Percentiles rank a stretch among this genome's conserved stretches.
phyloP scores from a whole-genome alignment of 164 flowering plant genomes.

The Euptelea pleiosperma region DNA sequence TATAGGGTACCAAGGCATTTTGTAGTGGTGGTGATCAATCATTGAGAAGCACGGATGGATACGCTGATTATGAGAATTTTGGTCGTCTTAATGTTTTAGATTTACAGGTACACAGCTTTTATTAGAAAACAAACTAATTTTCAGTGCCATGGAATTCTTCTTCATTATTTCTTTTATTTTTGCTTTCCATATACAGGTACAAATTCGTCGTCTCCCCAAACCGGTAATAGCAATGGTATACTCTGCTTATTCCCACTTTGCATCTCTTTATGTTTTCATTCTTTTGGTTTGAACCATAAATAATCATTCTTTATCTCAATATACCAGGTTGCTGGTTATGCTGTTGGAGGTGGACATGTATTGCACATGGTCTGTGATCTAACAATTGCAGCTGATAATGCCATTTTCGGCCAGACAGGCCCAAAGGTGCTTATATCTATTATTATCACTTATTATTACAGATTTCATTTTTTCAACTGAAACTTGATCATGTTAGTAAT shows the following conservation, averaged over 20 bases:
- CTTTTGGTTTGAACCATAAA: not conserved
- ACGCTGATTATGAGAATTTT: slow-evolving; percentile 62
- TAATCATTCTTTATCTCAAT: not conserved
- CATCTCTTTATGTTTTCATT: not conserved
- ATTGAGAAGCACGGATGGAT: slow-evolving; percentile 68
- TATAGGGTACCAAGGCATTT: slow-evolving; percentile 86
- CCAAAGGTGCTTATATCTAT: slow-evolving; percentile 61
- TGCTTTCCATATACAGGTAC: slow-evolving; percentile 48
- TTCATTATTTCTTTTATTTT: not conserved
- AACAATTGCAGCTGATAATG: slow-evolving; percentile 94
- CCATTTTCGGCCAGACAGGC: slow-evolving; percentile 88
- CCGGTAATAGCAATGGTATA: slow-evolving; percentile 98
- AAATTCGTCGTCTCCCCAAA: slow-evolving; percentile 90
- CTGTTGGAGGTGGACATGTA: slow-evolving; percentile 94
- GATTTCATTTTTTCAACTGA: no score
- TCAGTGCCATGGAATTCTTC: not conserved
- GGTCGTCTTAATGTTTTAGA: slow-evolving; percentile 94
- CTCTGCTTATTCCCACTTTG: not conserved
- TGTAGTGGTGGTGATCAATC: slow-evolving; percentile 98
- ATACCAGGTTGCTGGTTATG: slow-evolving; percentile 94
- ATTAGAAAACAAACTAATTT: not conserved
- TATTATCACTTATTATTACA: not conserved
- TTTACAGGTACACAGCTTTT: slow-evolving; percentile 57
- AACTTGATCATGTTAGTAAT: no score
- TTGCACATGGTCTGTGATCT: slow-evolving; percentile 97